Conservation (phyloP, 805 yeast genomes). For the Nakazawaea anatomiae region DNA sequence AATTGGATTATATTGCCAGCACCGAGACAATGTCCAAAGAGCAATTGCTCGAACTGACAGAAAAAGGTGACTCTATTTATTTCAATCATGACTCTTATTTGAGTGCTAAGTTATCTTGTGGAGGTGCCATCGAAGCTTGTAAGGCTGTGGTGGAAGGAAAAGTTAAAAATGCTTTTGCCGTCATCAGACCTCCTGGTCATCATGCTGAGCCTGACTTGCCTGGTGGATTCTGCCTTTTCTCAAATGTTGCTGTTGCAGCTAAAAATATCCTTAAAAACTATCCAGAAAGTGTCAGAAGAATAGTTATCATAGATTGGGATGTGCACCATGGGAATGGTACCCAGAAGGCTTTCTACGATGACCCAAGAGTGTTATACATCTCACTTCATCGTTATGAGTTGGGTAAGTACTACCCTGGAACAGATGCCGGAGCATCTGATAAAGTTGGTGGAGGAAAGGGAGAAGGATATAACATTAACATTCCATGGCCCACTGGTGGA, state of each 20-base stretch:
- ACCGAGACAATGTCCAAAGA: constrained; percentile 77
- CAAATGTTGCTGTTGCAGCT: constrained; percentile 97
- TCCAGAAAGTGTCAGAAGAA: constrained; percentile 82
- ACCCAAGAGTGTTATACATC: constrained; percentile 85
- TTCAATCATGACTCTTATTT: constrained; percentile 84
- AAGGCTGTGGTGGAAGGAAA: constrained; percentile 89
- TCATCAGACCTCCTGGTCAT: constrained; percentile 98
- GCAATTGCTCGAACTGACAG: constrained; percentile 74
- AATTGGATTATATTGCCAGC: constrained; percentile 65
- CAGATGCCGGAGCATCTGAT: constrained; percentile 74
- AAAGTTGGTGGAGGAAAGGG: constrained; percentile 85
- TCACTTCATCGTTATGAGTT: constrained; percentile 90
- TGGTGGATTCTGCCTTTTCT: constrained; percentile 94
- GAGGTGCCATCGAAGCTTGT: constrained; percentile 96
- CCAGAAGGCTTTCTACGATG: constrained; percentile 83
- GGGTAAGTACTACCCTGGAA: constrained; percentile 93
- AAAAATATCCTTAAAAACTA: constrained; percentile 72
- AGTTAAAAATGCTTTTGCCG: constrained; percentile 89
- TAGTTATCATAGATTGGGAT: constrained; percentile 93
- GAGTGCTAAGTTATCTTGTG: constrained; percentile 89
- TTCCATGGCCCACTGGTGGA: constrained; percentile 91
- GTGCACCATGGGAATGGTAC: constrained; percentile 99
- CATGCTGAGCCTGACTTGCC: constrained; percentile 98
- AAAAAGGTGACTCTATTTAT: constrained; percentile 89
- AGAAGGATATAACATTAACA: constrained; percentile 79